These are phyloP conservation scores for Phytophthora europaea DNA, from an alignment of 352 stramenopile species.

Conservation along the genomic window DNA sequence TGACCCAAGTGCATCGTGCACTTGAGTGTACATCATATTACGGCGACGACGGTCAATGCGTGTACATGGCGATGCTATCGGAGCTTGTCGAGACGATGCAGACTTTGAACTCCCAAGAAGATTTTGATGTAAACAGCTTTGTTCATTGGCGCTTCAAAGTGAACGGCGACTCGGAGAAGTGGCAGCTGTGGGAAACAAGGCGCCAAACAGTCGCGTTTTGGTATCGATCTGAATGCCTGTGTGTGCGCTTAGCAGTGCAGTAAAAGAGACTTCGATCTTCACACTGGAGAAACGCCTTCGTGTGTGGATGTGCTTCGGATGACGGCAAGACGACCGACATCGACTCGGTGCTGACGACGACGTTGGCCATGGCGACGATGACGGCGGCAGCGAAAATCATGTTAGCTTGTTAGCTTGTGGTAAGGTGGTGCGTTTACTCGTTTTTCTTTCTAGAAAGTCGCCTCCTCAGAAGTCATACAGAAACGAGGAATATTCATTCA, in stretches of 20 bases:
- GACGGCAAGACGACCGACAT: no score
- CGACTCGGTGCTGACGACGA: no score
- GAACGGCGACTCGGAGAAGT: constrained; percentile 43
- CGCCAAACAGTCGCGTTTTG: no score
- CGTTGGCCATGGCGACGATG: background rate
- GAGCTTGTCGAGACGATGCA: constrained; percentile 48
- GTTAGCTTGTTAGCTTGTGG: background rate
- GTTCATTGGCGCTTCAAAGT: constrained; percentile 79
- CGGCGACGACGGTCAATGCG: constrained; percentile 37
- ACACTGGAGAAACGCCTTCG: no score
- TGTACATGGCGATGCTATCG: constrained; percentile 41
- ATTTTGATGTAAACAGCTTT: constrained; percentile 36
- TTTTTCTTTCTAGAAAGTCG: no score
- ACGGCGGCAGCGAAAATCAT: constrained; percentile 6
- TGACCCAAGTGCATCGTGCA: constrained; percentile 68
- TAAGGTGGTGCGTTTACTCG: no score
- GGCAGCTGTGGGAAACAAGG: constrained; percentile 56
- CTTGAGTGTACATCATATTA: constrained; percentile 61
- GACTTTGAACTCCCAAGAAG: constrained; percentile 29
- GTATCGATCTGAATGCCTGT: no score
- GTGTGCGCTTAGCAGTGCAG: no score
- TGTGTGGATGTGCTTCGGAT: no score
- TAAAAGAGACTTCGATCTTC: no score
- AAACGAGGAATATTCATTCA: no score
- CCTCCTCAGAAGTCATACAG: no score